Evolutionary conservation across 106 monocot genomes (phyloP).

Genomic region (Dendrobium catenatum): DNA sequence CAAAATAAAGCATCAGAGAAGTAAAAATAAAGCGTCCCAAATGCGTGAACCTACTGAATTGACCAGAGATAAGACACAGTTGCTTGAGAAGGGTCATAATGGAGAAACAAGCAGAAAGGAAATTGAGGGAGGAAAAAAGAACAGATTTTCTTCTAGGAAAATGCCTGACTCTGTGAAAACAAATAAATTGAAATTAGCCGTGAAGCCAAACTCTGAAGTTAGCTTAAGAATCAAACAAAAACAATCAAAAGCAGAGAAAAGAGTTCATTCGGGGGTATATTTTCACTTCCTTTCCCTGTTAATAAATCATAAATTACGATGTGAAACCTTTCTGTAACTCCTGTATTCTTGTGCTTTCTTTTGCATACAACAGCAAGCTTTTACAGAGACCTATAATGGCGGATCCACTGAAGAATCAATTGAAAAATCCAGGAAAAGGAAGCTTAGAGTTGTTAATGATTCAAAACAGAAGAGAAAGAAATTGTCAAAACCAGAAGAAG

Average conservation of each 20-base stretch:
- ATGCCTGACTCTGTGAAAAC: not conserved
- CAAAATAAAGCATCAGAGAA: conserved; percentile 20
- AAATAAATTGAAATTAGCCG: not conserved
- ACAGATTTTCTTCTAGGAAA: not conserved
- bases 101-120: not conserved
- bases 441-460: conserved; percentile 6
- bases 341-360: not conserved
- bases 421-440: conserved; percentile 37
- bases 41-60: conserved; percentile 15
- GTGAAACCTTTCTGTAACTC: not conserved
- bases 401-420: conserved; percentile 6
- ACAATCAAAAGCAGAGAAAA: not conserved
- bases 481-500: conserved; percentile 27
- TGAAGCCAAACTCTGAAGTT: not conserved
- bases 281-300: not conserved
- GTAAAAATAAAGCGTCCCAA: conserved; percentile 8
- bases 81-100: not conserved
- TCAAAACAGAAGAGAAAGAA: conserved; percentile 26
- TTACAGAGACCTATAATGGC: not conserved
- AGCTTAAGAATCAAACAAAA: not conserved
- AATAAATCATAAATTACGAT: not conserved
- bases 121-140: not conserved
- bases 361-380: conserved; percentile 9
- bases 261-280: not conserved
- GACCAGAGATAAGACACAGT: not conserved